Base-by-base conservation (phyloP, 257 asterid genomes). In the Solanum etuberosum region DNA sequence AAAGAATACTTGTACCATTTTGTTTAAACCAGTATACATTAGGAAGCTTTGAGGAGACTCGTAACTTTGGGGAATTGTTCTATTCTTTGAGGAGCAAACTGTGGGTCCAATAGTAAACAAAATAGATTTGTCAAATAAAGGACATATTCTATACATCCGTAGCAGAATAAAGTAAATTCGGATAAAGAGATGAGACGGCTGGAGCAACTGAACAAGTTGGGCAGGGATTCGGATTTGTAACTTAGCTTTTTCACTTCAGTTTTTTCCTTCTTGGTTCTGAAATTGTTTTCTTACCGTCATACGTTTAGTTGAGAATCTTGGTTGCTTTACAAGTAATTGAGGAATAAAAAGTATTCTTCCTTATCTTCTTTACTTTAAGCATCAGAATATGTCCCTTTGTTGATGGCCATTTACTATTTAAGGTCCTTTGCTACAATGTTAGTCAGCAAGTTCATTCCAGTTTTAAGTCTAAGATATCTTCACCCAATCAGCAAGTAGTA, bases 341-440 rank as follows among this genome's bases (percentile, higher is more conserved):
- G 54, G 91, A 81, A 85, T 87, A 91, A 90, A 90, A 88, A 89
- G 86, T 80, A 88, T 92, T 92, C 92, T 71, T 57, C 16, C 37
- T 91, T 86, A 91, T 91, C 93, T 86, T 59, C 63, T 15, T 20
- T n/a, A 27, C 92, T 68, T 88, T 85, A 88, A 90, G 93, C 89
- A 91, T 91, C 61, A 86, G 84, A 73, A 86, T 76, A 31, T 61
- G 78, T 67, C 25, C 40, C 51, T 42, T 54, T 9, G 20, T 84
- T 63, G 42, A 23, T 43, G 40, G 85, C 42, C 72, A 40, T 72
- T 85, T 32, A 63, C 67, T 90, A 86, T 88, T 35, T 83, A 87
- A 87, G 89, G 76, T 82, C 72, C 27, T 29, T 11, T 29, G 67
- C 42, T 29, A 46, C 85, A 80, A 46, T 46, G 27, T 29, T 80